Evolutionary conservation across 208 protist genomes (phyloP), one percentile per base, ranked within the genome.

Genomic region (Crithidia thermophila): DNA sequence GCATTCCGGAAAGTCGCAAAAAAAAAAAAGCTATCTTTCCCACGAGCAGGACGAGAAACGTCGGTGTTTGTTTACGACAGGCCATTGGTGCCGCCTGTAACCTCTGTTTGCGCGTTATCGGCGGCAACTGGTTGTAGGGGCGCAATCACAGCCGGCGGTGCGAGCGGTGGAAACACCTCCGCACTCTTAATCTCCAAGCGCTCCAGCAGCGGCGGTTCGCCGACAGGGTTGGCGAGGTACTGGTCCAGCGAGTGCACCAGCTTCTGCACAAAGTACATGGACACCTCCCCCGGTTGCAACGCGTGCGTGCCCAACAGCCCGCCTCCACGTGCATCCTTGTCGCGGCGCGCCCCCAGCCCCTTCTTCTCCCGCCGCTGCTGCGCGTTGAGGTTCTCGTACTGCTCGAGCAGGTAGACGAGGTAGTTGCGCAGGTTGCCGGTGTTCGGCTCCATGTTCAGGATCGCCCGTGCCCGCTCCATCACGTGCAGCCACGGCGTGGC

Each of bases 401-500:
- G 55, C 13, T 78, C 65, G 1, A 69, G 28, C 5, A 78, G 50
- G 56, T 58, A 73, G 6, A 27, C 18, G 4, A 70, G 27, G 39
- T 60, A 79, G 40, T 36, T 62, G 27, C 59, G 45, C 39, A 70
- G 31, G 40, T 70, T 64, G 14, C 67, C 73, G 28, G 31, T 58
- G 31, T 74, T 40, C 30, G 75, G 62, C 27, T 40, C 21, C 13
- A 27, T 18, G 50, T 75, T 70, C 27, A 31, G 6, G 20, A 75
- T 28, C 1, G 34, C 13, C 10, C 75, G 55, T 5, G 57, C 57
- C 2, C 49, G 36, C 20, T 46, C 21, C 40, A 75, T 18, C 23
- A 25, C 39, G 10, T 55, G 60, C 9, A 75, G 57, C 75, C 68
- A 80, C 28, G 55, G 45, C 5, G 57, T 46, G 10, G 52, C 61